Base-by-base conservation (phyloP, 2,329 filamentous ascomycete species). In the Periconia sp. region DNA sequence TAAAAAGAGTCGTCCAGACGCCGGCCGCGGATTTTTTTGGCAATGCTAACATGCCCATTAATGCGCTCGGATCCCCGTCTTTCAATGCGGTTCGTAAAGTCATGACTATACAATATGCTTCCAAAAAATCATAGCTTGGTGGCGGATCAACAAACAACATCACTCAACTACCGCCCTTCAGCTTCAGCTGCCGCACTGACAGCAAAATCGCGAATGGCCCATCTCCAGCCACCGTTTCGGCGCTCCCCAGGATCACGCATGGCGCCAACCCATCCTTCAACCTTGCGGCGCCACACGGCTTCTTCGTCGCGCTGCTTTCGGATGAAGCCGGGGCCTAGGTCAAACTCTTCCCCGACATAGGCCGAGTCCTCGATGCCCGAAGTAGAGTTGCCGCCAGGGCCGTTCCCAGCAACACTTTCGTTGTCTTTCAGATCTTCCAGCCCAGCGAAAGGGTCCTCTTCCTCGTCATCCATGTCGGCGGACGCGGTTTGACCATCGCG, bases 281-380 rank as follows among this genome's bases (percentile, higher is more conserved):
- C 93, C 76, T 92, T 93, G 72, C 87, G 87, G 62, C 88, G 83
- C 94, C 94, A 99, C 56, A 90, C 83, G 45, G 91, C 88, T 76
- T 99, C 94, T 75, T 99, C 94, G 66, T 93, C 91, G 55, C 90
- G 84, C 70, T 97, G 93, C 58, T 92, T 82, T 64, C 88, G 83
- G 58, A 97, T 87, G 69, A 97, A 99, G 72, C 95, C 91, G 2
- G 93, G 94, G 0, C 94, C 94, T 52, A 99, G 91, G 70, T 99
- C 94, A 66, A 99, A 99, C 71, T 99, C 94, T 74, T 99, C 94
- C 49, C 91, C 91, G 13, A 97, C 90, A 74, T 74, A 72, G n/a
- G 68, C 59, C 41, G 65, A 57, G 17, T 74, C 71, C 17, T 73
- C 63, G 20, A 54, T 47, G 37, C 61, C 59, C 15, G 62, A 50